A percentile compares a stretch with the other conserved stretches of the same genome.
These are phyloP conservation scores for Pigoraptor vietnamica DNA, from an alignment of 78 protist species.

Conservation along the genomic window DNA sequence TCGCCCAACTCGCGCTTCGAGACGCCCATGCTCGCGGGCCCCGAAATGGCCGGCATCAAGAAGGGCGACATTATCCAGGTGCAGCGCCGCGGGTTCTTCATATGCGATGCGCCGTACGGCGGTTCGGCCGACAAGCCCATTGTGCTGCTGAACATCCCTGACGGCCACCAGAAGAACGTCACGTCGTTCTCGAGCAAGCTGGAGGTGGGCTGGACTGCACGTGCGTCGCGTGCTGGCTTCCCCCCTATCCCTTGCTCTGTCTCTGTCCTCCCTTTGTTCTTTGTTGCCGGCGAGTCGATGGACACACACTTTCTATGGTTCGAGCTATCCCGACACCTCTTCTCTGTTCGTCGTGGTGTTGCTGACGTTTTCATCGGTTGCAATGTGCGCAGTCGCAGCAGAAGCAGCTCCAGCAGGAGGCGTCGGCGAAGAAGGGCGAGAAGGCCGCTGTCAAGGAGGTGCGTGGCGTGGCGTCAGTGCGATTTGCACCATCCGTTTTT, in stretches of 20 bases:
- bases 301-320: too few relatives aligned
- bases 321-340: too few relatives aligned
- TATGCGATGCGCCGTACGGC: neutral
- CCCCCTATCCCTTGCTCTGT: too few relatives aligned
- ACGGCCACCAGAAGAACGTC: neutral
- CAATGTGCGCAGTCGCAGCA: too few relatives aligned
- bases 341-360: too few relatives aligned
- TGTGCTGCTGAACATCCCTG: neutral
- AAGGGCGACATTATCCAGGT: constrained; percentile 5
- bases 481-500: too few relatives aligned
- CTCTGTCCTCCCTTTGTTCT: too few relatives aligned
- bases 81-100: constrained; percentile 11
- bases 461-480: neutral
- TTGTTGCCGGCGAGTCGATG: too few relatives aligned
- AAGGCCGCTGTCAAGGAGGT: neutral
- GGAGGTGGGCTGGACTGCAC: neutral
- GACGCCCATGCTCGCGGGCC: neutral
- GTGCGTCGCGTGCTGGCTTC: neutral
- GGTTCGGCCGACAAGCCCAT: neutral
- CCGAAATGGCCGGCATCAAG: neutral
- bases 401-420: neutral
- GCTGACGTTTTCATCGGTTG: too few relatives aligned
- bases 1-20: neutral
- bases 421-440: neutral
- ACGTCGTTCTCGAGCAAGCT: neutral